A percentile compares a stretch with the other conserved stretches of the same genome.
These are phyloP conservation scores for Fusarium pilosicola DNA, from an alignment of 2,329 filamentous ascomycete genomes.

Conservation along the genomic window DNA sequence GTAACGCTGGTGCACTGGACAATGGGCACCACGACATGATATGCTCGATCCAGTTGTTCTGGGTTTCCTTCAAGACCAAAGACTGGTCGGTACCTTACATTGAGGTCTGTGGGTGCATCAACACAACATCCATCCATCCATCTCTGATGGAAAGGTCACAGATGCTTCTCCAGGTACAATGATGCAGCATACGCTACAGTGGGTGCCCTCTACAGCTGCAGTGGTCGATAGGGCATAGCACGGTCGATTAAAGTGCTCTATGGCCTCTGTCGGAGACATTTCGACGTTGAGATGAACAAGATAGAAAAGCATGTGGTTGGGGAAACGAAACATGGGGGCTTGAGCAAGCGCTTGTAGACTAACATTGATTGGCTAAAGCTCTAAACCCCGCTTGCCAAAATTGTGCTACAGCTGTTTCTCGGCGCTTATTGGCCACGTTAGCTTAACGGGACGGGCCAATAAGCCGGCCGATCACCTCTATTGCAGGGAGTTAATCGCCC, in stretches of 20 bases:
- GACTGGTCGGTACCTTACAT: constrained; percentile 42
- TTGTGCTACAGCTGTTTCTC: constrained; percentile 46
- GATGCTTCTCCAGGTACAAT: constrained; percentile 20
- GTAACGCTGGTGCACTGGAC: constrained; percentile 28
- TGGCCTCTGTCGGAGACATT: constrained; percentile 1
- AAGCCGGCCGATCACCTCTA: constrained; percentile 47
- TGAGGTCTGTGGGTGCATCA: constrained; percentile 26
- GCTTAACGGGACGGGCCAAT: constrained; percentile 46
- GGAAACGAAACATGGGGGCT: constrained; percentile 38
- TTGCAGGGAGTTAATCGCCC: constrained; percentile 51
- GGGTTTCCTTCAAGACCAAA: constrained; percentile 5
- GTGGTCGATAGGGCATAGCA: not conserved
- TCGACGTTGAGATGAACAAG: constrained; percentile 27
- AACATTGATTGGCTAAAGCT: constrained; percentile 15
- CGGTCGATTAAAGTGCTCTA: not conserved
- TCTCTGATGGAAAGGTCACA: constrained; percentile 22
- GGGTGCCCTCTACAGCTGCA: constrained; percentile 5
- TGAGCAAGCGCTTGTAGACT: constrained; percentile 27
- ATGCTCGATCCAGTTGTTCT: constrained; percentile 34
- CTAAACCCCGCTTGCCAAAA: constrained; percentile 21
- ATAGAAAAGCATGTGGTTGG: constrained; percentile 48
- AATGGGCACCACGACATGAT: constrained; percentile 31
- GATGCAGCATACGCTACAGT: constrained; percentile 15
- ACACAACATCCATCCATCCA: constrained; percentile 27
- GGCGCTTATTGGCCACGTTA: constrained; percentile 50